Conservation (phyloP, 352 stramenopile genomes). For the Phytophthora sansomeana region DNA sequence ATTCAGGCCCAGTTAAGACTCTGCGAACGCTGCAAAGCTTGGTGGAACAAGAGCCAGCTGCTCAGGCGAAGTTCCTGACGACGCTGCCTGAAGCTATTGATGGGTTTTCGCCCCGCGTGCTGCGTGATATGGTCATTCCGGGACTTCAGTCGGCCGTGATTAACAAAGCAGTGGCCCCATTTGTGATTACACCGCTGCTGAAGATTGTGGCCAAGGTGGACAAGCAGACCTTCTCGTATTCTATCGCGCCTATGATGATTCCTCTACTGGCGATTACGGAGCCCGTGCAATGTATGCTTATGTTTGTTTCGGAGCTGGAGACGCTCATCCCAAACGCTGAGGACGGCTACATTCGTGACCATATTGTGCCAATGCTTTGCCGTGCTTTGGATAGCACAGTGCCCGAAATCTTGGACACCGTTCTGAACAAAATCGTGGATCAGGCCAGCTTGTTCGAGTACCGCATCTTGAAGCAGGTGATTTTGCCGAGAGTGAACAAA, state of each 20-base stretch:
- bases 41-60: constrained; percentile 83
- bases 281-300: constrained; percentile 91
- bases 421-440: constrained; percentile 91
- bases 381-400: constrained; percentile 85
- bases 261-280: constrained; percentile 84
- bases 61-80: constrained; percentile 85
- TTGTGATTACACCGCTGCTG: constrained; percentile 88
- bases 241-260: constrained; percentile 86
- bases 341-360: constrained; percentile 89
- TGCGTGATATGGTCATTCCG: constrained; percentile 89
- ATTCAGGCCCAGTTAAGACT: constrained; percentile 88
- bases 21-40: constrained; percentile 81
- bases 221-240: constrained; percentile 83
- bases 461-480: constrained; percentile 89
- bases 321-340: constrained; percentile 86
- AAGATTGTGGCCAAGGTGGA: constrained; percentile 90
- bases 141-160: constrained; percentile 82
- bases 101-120: constrained; percentile 76
- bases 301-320: constrained; percentile 90
- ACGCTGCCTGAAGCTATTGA: constrained; percentile 76
- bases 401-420: constrained; percentile 86
- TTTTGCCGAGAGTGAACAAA: constrained; percentile 87
- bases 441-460: constrained; percentile 90
- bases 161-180: constrained; percentile 88
- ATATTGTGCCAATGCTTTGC: constrained; percentile 89